Conservation (phyloP, 2,329 filamentous ascomycete species). For the Trichoderma breve region DNA sequence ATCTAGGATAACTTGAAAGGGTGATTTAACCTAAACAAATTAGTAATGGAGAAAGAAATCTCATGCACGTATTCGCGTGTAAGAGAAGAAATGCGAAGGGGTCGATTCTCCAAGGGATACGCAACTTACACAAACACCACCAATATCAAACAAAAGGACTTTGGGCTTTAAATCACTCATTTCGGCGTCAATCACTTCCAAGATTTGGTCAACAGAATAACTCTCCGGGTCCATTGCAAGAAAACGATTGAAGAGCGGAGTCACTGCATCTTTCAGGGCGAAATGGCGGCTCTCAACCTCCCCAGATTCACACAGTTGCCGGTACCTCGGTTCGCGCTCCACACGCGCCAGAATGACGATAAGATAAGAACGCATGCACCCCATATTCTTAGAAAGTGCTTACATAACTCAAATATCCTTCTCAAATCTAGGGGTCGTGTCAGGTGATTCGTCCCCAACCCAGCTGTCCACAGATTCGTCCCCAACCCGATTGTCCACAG, state of each 20-base stretch:
- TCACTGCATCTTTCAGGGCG: background rate
- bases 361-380: slow-evolving; percentile 13
- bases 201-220: slow-evolving; percentile 26
- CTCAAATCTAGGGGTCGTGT: background rate
- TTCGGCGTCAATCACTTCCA: slow-evolving; percentile 31
- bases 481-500: slow-evolving; percentile 35
- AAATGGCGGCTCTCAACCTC: background rate
- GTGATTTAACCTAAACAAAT: slow-evolving; percentile 70
- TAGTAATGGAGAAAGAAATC: background rate
- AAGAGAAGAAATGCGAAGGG: background rate
- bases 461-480: slow-evolving; percentile 23
- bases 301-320: slow-evolving; percentile 4
- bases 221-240: slow-evolving; percentile 8
- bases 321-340: slow-evolving; percentile 21
- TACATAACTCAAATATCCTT: background rate
- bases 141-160: slow-evolving; percentile 89
- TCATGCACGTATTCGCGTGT: background rate
- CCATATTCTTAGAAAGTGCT: background rate
- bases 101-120: background rate
- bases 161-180: slow-evolving; percentile 57
- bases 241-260: background rate
- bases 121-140: slow-evolving; percentile 85
- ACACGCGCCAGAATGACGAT: background rate
- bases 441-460: slow-evolving; percentile 44
- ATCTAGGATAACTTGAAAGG: slow-evolving; percentile 88